phyloP scores from a whole-genome alignment of 2,329 filamentous ascomycete genomes.

The Hortaea sp. region DNA sequence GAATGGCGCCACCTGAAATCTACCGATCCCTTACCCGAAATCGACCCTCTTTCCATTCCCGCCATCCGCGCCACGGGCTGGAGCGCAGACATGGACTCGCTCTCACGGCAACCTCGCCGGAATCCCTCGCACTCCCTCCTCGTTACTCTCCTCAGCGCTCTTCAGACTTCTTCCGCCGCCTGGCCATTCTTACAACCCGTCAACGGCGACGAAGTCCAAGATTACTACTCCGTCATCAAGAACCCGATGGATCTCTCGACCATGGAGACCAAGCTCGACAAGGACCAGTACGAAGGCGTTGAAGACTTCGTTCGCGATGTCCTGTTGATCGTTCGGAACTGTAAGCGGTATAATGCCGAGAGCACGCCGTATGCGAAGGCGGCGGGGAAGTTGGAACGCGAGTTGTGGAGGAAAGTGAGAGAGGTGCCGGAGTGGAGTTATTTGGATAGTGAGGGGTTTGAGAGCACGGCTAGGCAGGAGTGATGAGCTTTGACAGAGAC shows the following conservation, averaged over 20 bases:
- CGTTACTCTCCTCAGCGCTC: constrained; percentile 81
- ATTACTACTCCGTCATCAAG: constrained; percentile 98
- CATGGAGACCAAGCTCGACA: constrained; percentile 92
- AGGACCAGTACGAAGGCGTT: constrained; percentile 80
- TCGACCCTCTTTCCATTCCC: constrained; percentile 76
- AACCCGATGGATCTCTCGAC: constrained; percentile 94
- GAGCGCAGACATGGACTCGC: constrained; percentile 95
- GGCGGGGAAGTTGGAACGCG: constrained; percentile 85
- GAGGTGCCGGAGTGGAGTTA: constrained; percentile 78
- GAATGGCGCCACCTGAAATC: constrained; percentile 59
- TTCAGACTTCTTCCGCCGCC: constrained; percentile 84
- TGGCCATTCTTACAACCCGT: constrained; percentile 96
- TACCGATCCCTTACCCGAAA: constrained; percentile 49
- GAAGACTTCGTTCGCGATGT: constrained; percentile 90
- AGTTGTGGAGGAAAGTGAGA: constrained; percentile 88
- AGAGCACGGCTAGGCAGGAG: constrained; percentile 17
- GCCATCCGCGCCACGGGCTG: constrained; percentile 87
- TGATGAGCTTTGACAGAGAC: too few species aligned
- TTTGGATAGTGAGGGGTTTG: constrained; percentile 27
- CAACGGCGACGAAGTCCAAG: constrained; percentile 90
- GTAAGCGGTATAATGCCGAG: constrained; percentile 92
- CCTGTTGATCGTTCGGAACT: constrained; percentile 86
- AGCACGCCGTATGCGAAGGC: constrained; percentile 91
- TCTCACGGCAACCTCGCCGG: constrained; percentile 87
- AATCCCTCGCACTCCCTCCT: constrained; percentile 95